phyloP scores from a whole-genome alignment of 2,329 filamentous ascomycete species.

The Hypoxylon sp. region DNA sequence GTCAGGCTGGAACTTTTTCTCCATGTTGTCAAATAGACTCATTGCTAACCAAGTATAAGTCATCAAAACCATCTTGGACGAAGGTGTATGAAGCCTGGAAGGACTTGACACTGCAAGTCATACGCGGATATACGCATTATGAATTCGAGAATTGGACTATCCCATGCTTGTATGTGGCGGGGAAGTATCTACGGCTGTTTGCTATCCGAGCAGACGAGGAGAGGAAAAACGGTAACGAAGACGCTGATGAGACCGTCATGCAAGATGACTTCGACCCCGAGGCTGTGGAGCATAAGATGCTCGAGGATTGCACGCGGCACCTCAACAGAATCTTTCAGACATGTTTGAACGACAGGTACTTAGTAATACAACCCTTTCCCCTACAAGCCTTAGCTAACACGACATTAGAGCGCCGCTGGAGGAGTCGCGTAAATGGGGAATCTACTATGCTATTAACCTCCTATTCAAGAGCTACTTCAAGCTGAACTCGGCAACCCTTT shows the following conservation, averaged over 20 bases:
- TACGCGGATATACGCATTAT: constrained; percentile 82
- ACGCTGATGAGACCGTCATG: constrained; percentile 62
- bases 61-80: constrained; percentile 73
- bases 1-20: neutral
- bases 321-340: constrained; percentile 93
- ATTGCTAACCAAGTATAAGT: constrained; percentile 32
- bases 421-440: constrained; percentile 96
- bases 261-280: constrained; percentile 87
- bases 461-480: constrained; percentile 99
- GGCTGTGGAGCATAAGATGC: constrained; percentile 81
- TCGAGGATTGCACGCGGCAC: constrained; percentile 91
- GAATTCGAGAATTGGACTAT: constrained; percentile 92
- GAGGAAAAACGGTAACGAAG: constrained; percentile 58
- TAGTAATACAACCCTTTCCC: neutral
- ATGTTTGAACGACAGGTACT: constrained; percentile 89
- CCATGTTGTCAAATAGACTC: neutral
- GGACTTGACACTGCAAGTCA: constrained; percentile 80
- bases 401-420: constrained; percentile 78
- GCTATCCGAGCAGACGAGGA: constrained; percentile 91
- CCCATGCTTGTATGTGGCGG: constrained; percentile 87
- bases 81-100: constrained; percentile 91
- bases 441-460: constrained; percentile 94
- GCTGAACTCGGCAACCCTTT: constrained; percentile 89
- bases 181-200: constrained; percentile 87
- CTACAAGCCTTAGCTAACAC: constrained; percentile 36